A percentile compares a stretch with the other conserved stretches of the same genome.
Evolutionary conservation across 2,329 filamentous ascomycete genomes (phyloP).

Genomic region (Aquanectria penicillioides): DNA sequence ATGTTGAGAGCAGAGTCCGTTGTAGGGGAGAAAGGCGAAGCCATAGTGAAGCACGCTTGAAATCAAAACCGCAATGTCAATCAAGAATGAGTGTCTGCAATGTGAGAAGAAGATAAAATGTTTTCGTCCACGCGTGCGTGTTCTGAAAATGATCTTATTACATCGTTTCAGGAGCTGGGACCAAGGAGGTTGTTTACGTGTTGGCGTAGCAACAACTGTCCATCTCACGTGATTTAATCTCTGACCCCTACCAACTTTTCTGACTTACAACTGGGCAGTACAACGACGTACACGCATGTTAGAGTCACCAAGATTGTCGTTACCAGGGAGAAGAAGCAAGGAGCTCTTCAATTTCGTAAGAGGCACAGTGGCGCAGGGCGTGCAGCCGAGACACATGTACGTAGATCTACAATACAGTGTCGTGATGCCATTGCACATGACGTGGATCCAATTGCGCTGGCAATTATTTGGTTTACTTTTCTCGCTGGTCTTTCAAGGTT

Average conservation of each 20-base stretch:
- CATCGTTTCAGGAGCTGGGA: slow-evolving; percentile 24
- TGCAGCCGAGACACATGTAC: slow-evolving; percentile 5
- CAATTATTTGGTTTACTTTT: not conserved
- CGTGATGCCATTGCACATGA: not conserved
- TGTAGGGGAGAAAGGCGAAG: slow-evolving; percentile 39
- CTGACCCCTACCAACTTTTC: not conserved
- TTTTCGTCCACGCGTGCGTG: slow-evolving; percentile 18
- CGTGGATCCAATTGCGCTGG: not conserved
- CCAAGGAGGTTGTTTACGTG: slow-evolving; percentile 25
- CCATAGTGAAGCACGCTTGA: slow-evolving; percentile 37
- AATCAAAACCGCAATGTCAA: slow-evolving; percentile 21
- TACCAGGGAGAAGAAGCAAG: not conserved
- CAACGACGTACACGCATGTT: no score
- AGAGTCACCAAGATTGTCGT: no score
- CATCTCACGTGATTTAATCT: slow-evolving; percentile 25
- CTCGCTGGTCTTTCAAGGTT: not conserved
- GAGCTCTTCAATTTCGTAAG: not conserved
- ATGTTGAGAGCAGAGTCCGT: slow-evolving; percentile 40
- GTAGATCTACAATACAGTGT: not conserved
- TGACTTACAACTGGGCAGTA: not conserved
- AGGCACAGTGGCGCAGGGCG: not conserved
- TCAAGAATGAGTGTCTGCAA: slow-evolving; percentile 16
- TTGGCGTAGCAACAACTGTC: slow-evolving; percentile 32
- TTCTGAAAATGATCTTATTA: slow-evolving; percentile 28
- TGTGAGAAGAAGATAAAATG: slow-evolving; percentile 13